Percentiles rank a stretch among this genome's conserved stretches.
phyloP scores from a whole-genome alignment of 208 protist species.

The Leishmania amazonensis region DNA sequence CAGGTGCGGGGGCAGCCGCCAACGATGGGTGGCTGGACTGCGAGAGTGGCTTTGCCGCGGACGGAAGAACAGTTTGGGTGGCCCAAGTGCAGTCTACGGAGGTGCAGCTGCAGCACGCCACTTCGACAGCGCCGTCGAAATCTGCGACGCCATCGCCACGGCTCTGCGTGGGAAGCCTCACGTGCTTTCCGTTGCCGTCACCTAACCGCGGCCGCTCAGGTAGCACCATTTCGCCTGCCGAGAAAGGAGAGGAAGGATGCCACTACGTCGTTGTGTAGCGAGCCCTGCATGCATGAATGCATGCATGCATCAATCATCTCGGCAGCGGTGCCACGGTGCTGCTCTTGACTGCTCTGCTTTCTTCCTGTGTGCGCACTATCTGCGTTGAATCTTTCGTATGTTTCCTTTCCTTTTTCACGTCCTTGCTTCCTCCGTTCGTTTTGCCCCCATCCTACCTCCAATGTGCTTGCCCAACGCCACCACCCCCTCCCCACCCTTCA shows the following conservation, averaged over 20 bases:
- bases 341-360: not conserved
- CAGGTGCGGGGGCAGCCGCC: not conserved
- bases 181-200: slow-evolving; percentile 7
- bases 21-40: slow-evolving; percentile 16
- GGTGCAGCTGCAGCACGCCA: slow-evolving; percentile 7
- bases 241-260: slow-evolving; percentile 1
- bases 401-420: not conserved
- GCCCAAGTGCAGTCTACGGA: slow-evolving; percentile 25
- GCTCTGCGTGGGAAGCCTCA: slow-evolving; percentile 19
- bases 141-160: not conserved
- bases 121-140: not conserved
- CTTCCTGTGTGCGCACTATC: not conserved
- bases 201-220: not conserved
- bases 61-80: slow-evolving; percentile 29
- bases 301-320: not conserved
- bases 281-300: not conserved
- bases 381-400: not conserved
- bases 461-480: not conserved
- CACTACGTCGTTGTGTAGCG: slow-evolving; percentile 12
- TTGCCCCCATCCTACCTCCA: not conserved
- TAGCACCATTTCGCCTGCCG: not conserved
- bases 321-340: not conserved
- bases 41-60: slow-evolving; percentile 16
- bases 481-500: not conserved
- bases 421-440: not conserved